Evolutionary conservation across 1,139 yeast genomes (phyloP).

Genomic region (Trichomonascaceae sp.): DNA sequence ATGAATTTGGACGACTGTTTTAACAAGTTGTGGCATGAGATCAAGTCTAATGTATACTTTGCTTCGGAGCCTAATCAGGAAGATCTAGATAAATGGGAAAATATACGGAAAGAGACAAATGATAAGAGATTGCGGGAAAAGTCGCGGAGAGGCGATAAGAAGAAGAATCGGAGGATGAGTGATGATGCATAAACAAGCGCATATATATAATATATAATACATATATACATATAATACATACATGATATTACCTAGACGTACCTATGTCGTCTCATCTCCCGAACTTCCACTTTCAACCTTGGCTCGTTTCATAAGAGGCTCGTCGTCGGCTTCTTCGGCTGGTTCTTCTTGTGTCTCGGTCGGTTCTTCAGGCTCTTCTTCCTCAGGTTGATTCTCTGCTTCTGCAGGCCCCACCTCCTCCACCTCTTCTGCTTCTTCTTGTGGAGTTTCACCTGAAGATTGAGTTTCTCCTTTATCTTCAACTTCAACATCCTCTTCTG

Average conservation of each 20-base stretch:
- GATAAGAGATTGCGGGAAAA: constrained; percentile 49
- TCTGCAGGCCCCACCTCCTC: constrained; percentile 8
- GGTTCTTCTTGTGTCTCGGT: constrained; percentile 7
- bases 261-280: neutral
- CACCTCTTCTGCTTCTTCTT: neutral
- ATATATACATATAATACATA: neutral
- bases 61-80: constrained; percentile 47
- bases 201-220: neutral
- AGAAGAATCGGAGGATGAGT: constrained; percentile 38
- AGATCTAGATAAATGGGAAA: constrained; percentile 51
- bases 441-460: neutral
- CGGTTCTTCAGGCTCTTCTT: constrained; percentile 2
- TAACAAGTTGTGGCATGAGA: constrained; percentile 49
- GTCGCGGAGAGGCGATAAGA: constrained; percentile 50
- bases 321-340: neutral
- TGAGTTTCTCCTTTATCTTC: neutral
- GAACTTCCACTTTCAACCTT: neutral
- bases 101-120: constrained; percentile 41
- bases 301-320: neutral
- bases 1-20: constrained; percentile 56
- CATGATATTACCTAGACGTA: no score
- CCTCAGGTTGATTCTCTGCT: constrained; percentile 7
- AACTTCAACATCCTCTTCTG: constrained; percentile 6
- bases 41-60: constrained; percentile 44
- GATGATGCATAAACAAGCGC: constrained; percentile 1